Base-by-base conservation (phyloP, 495 filamentous ascomycete species). In the Aspergillus carlsbadensis region DNA sequence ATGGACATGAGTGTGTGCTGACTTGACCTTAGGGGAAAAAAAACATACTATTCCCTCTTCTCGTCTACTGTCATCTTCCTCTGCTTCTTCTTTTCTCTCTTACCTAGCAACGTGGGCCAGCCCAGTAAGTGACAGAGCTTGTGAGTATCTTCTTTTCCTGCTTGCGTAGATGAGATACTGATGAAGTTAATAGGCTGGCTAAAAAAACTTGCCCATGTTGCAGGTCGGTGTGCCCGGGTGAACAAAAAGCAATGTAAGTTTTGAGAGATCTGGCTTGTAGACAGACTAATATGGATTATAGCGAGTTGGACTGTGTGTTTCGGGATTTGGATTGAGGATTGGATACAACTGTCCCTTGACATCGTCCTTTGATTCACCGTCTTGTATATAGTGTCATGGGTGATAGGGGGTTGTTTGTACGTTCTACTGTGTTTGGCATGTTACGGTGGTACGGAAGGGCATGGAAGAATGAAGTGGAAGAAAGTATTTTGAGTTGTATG, bases 101-200 rank as follows among this genome's bases (percentile, higher is more conserved):
- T 43, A 35, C 44, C 44, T 46, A 21, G n/a, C 15, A 50, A 31
- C 36, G 35, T 37, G 50, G 51, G 37, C 43, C 26, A 34, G 40
- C 40, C 47, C 51, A 62, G 55, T 52, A 52, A 47, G 55, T 34
- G 52, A 62, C 52, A 56, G 56, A 58, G 52, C 56, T 56, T 29
- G 26, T 29, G 8, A 29, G 26, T 29, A 29, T 29, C 26, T 8
- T 8, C 4, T 4, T 29, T 29, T 3, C 8, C 26, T 8, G 4
- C 26, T 29, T 29, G 8, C 8, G 26, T 29, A 3, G 8, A 3
- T 39, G 3, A 14, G 10, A 3, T 3, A 29, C 26, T 29, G 26
- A 29, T 8, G 2, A 61, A 42, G 6, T 8, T 54, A 31, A 4
- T n/a, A 62, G 54, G 54, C 54, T 62, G 59, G 59, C 51, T 58